Evolutionary conservation across 2,329 filamentous ascomycete genomes (phyloP), one percentile per base, ranked within the genome.

Genomic region (Sarocladiaceae sp.): DNA sequence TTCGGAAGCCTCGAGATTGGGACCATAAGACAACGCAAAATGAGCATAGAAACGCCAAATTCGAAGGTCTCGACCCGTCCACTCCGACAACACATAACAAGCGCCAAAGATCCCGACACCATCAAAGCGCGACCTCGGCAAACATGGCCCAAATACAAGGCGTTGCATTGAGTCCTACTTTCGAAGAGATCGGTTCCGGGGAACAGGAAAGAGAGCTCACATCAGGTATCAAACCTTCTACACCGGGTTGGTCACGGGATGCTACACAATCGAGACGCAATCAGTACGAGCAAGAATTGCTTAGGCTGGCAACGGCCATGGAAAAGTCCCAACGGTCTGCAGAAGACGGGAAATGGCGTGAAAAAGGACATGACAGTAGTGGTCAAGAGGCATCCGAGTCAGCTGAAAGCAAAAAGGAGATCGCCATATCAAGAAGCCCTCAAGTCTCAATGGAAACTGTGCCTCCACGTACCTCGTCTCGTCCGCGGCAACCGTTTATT

Each of bases 1-100:
- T 71, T 10, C 65, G 62, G 48, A 69, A 65, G 18, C 70, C 73
- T 23, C 63, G 60, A 20, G 66, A 69, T 15, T 75, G 59, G 59
- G 56, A 60, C 25, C 50, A 50, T 23, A 62, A 61, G 58, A 62
- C 36, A 56, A 59, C 7, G 56, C 40, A 7, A 26, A 3, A 33
- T 4, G 15, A 26, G 44, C 5, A 7, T 17, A 31, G n/a, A 10
- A 12, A 12, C 10, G 3, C 3, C 15, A 11, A 20, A 48, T 62
- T 25, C 59, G 54, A 15, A 74, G 71, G 6, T 66, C 71, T 7
- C n/a, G 66, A 67, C n/a, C 66, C 68, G 1, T 66, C 63, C 33
- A 71, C 66, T 26, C 65, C 70, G 28, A 68, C 67, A 1, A 44
- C 55, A 7, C 55, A 55, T 20, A 40, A 60, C 44, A 59, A 36